Base-by-base conservation (phyloP, 768 basidiomycete genomes). In the Cystobasidium tubakii region DNA sequence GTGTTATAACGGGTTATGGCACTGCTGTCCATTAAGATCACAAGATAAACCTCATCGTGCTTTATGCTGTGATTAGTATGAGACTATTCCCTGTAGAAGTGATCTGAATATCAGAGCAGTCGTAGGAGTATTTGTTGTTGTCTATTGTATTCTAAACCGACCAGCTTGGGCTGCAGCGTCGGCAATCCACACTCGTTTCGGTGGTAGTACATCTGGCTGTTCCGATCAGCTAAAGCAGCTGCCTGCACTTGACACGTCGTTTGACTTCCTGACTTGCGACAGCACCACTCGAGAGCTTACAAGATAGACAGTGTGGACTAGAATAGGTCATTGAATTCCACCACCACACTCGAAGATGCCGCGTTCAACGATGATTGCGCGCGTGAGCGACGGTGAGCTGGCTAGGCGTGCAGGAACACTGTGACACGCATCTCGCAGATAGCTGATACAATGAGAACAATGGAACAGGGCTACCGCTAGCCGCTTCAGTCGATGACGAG, bases 401-500 rank as follows among this genome's bases (percentile, higher is more conserved):
- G 69, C 23, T 1, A 33, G n/a, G n/a, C 31, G 69, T 36, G 55
- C 50, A 36, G 29, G 57, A 60, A 60, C 57, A 31, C 23, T 21
- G 27, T 29, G 29, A 60, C 27, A 34, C 29, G 29, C 29, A 60
- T 25, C 4, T 6, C 1, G 23, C 34, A 39, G 34, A 65, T 10
- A 15, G 64, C 64, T 66, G 34, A 66, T 13, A 12, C 34, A 15
- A 44, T 17, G 43, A 3, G 6, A 23, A 13, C 50, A 6, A 27
- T 31, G 4, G 17, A 10, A 25, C 67, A 78, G 78, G 77, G 0
- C 66, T 79, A 0, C 78, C 78, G 21, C 74, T 79, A 19, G 76
- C 79, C 0, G 78, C 79, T 1, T 73, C 67, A 77, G 96, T 97
- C 15, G 96, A 99, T 80, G 96, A 98, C 80, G 95, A 98, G 81